Conservation (phyloP, 768 basidiomycete genomes). For the Boletus eberwhitei region DNA sequence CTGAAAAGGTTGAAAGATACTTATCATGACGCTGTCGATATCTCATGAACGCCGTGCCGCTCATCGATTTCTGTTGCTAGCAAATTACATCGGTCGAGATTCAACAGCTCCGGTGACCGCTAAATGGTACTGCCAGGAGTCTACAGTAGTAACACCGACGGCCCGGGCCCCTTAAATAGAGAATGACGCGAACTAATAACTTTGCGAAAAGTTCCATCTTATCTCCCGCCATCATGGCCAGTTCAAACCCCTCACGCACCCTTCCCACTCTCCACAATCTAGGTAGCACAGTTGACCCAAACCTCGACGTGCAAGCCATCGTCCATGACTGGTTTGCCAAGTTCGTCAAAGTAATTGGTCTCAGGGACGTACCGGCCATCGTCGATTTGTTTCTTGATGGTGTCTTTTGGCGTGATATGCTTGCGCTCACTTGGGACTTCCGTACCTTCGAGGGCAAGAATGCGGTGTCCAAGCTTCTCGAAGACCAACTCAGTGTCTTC, state of each 20-base stretch:
- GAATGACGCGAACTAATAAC: neutral
- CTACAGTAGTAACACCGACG: neutral
- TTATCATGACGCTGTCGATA: neutral
- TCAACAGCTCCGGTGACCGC: neutral
- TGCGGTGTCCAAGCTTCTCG: conserved; percentile 43
- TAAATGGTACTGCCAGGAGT: neutral
- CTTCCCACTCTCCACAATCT: conserved; percentile 27
- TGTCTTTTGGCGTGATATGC: conserved; percentile 56
- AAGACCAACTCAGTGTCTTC: conserved; percentile 38
- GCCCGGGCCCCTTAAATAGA: neutral
- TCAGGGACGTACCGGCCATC: conserved; percentile 35
- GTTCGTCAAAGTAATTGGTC: conserved; percentile 34
- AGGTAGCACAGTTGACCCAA: conserved; percentile 23
- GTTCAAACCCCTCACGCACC: neutral
- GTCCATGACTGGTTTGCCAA: conserved; percentile 41
- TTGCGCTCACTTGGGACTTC: conserved; percentile 63
- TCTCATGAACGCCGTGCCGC: neutral
- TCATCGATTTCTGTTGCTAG: neutral
- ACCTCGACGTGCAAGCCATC: conserved; percentile 36
- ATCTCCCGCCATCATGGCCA: conserved; percentile 7
- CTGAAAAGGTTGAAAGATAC: neutral
- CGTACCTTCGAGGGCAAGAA: conserved; percentile 49
- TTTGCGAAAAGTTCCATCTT: neutral
- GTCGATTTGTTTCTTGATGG: conserved; percentile 32
- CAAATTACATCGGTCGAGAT: neutral